A percentile compares a stretch with the other conserved stretches of the same genome.
phyloP scores from a whole-genome alignment of 306 rosid species.

The Medicago ruthenica region DNA sequence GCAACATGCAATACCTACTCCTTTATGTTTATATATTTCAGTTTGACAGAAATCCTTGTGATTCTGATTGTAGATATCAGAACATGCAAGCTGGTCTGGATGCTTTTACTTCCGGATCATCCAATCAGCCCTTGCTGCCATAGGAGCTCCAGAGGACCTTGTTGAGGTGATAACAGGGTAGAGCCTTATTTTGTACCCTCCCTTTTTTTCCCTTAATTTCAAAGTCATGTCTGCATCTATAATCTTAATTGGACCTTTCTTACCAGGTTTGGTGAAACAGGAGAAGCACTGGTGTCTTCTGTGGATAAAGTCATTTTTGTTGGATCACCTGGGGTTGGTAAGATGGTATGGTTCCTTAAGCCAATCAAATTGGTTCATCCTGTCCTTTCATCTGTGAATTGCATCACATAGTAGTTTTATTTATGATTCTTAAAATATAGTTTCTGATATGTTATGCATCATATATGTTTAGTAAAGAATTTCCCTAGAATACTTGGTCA shows the following conservation, averaged over 20 bases:
- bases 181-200: slow-evolving; percentile 38
- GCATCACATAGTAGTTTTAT: slow-evolving; percentile 18
- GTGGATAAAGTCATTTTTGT: slow-evolving; percentile 95
- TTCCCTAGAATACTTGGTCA: slow-evolving; percentile 9
- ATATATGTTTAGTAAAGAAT: slow-evolving; percentile 29
- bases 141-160: slow-evolving; percentile 97
- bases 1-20: slow-evolving; percentile 18
- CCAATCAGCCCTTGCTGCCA: slow-evolving; percentile 97
- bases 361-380: slow-evolving; percentile 32
- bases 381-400: slow-evolving; percentile 23
- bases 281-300: slow-evolving; percentile 92
- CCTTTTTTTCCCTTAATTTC: slow-evolving; percentile 20
- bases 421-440: slow-evolving; percentile 20
- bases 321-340: slow-evolving; percentile 97
- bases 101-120: slow-evolving; percentile 92
- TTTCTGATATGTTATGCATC: slow-evolving; percentile 30
- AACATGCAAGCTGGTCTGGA: slow-evolving; percentile 99
- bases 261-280: slow-evolving; percentile 92
- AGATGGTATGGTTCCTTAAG: slow-evolving; percentile 73
- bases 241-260: slow-evolving; percentile 39
- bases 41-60: slow-evolving; percentile 42
- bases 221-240: slow-evolving; percentile 36
- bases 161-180: slow-evolving; percentile 97
- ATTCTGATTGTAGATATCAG: slow-evolving; percentile 75
- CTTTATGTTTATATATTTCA: slow-evolving; percentile 37